These are phyloP conservation scores for Syncephalastrum monosporum DNA, from an alignment of 371 early-diverging fungal species.

Conservation along the genomic window DNA sequence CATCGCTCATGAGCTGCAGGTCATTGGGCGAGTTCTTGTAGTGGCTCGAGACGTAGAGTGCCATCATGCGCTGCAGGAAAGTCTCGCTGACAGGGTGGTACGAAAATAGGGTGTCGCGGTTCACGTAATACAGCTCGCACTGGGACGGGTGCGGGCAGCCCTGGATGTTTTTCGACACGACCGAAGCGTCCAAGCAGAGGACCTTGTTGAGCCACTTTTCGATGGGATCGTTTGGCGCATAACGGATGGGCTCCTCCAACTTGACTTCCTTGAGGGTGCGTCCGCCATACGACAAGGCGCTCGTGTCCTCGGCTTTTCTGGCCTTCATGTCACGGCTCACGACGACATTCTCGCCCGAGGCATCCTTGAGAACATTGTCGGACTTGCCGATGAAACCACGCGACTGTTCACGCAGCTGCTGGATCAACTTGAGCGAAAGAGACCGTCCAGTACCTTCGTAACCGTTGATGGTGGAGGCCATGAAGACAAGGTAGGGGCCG, in stretches of 20 bases:
- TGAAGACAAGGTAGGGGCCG: conserved; percentile 95
- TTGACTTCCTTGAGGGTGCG: conserved; percentile 88
- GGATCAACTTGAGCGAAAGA: conserved; percentile 92
- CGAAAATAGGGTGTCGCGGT: conserved; percentile 95
- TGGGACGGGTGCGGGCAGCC: conserved; percentile 94
- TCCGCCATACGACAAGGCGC: conserved; percentile 52
- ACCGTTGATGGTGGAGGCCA: conserved; percentile 99
- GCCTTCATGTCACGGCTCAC: conserved; percentile 58
- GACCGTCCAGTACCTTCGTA: conserved; percentile 99
- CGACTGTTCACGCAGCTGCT: conserved; percentile 91
- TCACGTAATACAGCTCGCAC: conserved; percentile 95
- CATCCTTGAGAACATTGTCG: conserved; percentile 39
- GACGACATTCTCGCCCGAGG: conserved; percentile 44
- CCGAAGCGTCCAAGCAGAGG: conserved; percentile 90
- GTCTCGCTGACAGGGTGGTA: conserved; percentile 96
- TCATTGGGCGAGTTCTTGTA: conserved; percentile 99
- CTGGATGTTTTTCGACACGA: conserved; percentile 69
- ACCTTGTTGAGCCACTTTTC: conserved; percentile 97
- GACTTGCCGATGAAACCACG: conserved; percentile 70
- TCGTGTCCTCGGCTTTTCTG: conserved; percentile 44
- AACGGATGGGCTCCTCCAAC: conserved; percentile 96
- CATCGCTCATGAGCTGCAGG: conserved; percentile 97
- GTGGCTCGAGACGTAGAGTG: conserved; percentile 96
- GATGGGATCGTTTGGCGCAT: conserved; percentile 89
- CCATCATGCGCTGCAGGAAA: conserved; percentile 97